phyloP scores from a whole-genome alignment of 2,329 filamentous ascomycete genomes.

The Truncatella angustata region DNA sequence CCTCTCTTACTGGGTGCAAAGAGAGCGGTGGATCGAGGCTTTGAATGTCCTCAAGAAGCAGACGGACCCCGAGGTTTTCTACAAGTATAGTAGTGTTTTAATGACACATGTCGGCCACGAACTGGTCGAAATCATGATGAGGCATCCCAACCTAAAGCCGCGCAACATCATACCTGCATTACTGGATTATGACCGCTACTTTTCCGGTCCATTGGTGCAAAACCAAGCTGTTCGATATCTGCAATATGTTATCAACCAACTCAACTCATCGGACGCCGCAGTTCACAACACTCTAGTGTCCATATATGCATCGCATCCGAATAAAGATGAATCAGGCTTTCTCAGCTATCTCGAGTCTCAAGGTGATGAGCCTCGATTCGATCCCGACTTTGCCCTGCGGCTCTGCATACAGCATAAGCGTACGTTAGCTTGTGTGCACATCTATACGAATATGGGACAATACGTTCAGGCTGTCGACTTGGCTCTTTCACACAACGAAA shows the following conservation, averaged over 20 bases:
- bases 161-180: conserved; percentile 89
- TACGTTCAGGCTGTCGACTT: conserved; percentile 92
- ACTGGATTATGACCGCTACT: conserved; percentile 86
- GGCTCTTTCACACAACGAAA: conserved; percentile 82
- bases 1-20: conserved; percentile 93
- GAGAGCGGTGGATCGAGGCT: conserved; percentile 87
- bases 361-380: conserved; percentile 81
- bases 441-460: conserved; percentile 95
- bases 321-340: conserved; percentile 79
- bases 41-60: conserved; percentile 89
- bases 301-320: conserved; percentile 85
- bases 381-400: conserved; percentile 92
- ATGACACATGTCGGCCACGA: conserved; percentile 86
- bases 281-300: conserved; percentile 97
- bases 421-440: conserved; percentile 92
- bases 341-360: conserved; percentile 89
- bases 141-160: conserved; percentile 80
- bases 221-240: conserved; percentile 95
- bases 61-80: conserved; percentile 89
- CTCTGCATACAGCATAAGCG: conserved; percentile 93
- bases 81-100: conserved; percentile 94
- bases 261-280: conserved; percentile 76
- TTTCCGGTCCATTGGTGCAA: conserved; percentile 63
- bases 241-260: conserved; percentile 86
- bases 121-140: conserved; percentile 92